Evolutionary conservation across 257 asterid species (phyloP), one percentile per base, ranked within the genome.

Genomic region (Fraxinus anomala): DNA sequence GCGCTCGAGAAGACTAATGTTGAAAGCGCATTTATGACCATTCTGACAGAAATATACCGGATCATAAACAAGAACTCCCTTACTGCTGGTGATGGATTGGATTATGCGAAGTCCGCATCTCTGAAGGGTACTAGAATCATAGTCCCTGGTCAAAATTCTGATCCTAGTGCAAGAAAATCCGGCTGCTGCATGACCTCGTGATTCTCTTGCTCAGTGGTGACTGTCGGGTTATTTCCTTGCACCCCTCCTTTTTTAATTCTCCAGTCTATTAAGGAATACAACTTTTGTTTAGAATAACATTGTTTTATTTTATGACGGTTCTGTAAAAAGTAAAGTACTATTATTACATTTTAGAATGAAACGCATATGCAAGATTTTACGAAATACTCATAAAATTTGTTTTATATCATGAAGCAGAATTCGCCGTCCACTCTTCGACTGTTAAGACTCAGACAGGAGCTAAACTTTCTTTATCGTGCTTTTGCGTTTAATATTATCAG

Each of bases 1-100:
- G 97, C 97, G 0, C 93, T 93, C 0, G 91, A 91, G 85, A 86
- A 96, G 66, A 93, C 92, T 21, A 93, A 93, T 39, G 97, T 93
- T 4, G 97, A 91, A 40, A 80, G 87, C 34, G 97, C 97, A 4
- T 93, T 91, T 77, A 86, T 87, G 89, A 87, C 82, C 3, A 85
- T 89, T 7, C 77, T 93, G 73, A 86, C 88, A 0, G 87, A 91
- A 73, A 93, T 93, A 73, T 91, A 93, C 61, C 70, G 88, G 76
- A 87, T 89, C 61, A 86, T 90, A 21, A 88, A 94, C 88, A 93
- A 90, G 91, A 93, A 93, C 68, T 72, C 91, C 8, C 84, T 93
- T 44, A 84, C 85, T 63, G 82, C 86, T 1, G 75, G 77, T 4
- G 91, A 84, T 5, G 86, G 79, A 1, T 8, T 74, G 5, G 90